These are phyloP conservation scores for Aspergillus candidus DNA, from an alignment of 2,329 filamentous ascomycete species.

Conservation along the genomic window DNA sequence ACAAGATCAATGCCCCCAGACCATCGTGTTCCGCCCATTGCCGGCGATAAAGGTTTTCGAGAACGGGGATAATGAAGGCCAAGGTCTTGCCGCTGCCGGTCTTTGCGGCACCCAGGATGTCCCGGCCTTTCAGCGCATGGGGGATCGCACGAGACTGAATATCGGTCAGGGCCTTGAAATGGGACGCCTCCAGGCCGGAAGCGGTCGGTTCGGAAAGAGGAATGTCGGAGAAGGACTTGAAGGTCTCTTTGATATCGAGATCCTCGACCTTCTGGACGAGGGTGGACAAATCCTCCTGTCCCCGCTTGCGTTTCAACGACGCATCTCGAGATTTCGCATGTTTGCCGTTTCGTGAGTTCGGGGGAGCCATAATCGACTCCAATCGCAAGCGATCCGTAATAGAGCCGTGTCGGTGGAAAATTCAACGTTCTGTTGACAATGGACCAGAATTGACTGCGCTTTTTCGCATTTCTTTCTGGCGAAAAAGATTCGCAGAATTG, in stretches of 20 bases:
- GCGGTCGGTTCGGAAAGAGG: constrained; percentile 78
- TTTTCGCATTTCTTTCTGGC: constrained; percentile 6
- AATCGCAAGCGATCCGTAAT: constrained; percentile 4
- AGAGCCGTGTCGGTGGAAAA: constrained; percentile 2
- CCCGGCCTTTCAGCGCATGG: constrained; percentile 72
- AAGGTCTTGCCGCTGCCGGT: constrained; percentile 94
- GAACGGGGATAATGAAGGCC: constrained; percentile 82
- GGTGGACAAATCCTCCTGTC: constrained; percentile 38
- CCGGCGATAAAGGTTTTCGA: constrained; percentile 84
- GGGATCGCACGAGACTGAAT: constrained; percentile 88
- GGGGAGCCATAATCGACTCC: constrained; percentile 28
- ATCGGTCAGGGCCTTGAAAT: constrained; percentile 86
- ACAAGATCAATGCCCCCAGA: constrained; percentile 84
- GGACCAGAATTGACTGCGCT: not conserved
- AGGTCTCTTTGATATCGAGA: constrained; percentile 42
- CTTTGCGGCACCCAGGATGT: constrained; percentile 91
- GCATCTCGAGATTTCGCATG: constrained; percentile 23
- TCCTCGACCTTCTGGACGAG: constrained; percentile 41
- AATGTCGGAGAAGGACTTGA: constrained; percentile 71
- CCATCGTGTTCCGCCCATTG: constrained; percentile 90
- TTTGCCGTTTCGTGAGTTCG: constrained; percentile 24
- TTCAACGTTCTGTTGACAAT: constrained; percentile 15
- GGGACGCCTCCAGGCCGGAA: constrained; percentile 72
- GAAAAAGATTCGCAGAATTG: constrained; percentile 6
- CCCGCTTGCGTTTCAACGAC: constrained; percentile 43